Evolutionary conservation across 441 rosid species (phyloP), one percentile per base, ranked within the genome.

Genomic region (Adansonia rubrostipa): DNA sequence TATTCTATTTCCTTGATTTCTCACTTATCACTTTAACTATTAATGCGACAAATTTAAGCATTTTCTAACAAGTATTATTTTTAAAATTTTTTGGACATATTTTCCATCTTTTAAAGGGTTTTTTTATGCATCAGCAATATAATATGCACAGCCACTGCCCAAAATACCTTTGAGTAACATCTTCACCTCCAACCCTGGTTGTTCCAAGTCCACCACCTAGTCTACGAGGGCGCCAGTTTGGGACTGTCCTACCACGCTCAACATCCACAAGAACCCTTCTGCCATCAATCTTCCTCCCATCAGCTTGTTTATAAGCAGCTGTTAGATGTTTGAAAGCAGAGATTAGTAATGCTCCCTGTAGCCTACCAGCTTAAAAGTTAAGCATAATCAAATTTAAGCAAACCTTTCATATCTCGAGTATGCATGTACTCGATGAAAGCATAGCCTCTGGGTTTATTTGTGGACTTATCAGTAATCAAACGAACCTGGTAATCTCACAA

Each of bases 201-300:
- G 97, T 90, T 82, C 98, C 98, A 83, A 94, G 98, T 76, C 98
- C 98, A 86, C 98, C 98, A 74, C 98, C 98, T 71, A 94, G 89
- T 60, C 98, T 89, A 65, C 98, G 97, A 48, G 98, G 98, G 53
- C 97, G 91, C 97, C 98, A 94, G 85, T 94, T 94, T 51, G 98
- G 98, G 19, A 94, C 98, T 22, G 98, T 94, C 83, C 97, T 87
- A 81, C 98, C 97, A 22, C 97, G 93, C 83, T 94, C 97, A 73
- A 94, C 98, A 85, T 94, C 98, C 71, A 94, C 97, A 82, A 94
- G 91, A 78, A 94, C 97, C 85, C 97, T 93, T 86, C 95, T 89
- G 17, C 97, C 97, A 79, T 94, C 98, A 85, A 94, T 85, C 92
- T 94, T 94, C 88, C 90, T 87, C 79, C 97, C 98, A 89, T 94